Base-by-base conservation (phyloP, 805 yeast genomes). In the Metschnikowia koreensis region DNA sequence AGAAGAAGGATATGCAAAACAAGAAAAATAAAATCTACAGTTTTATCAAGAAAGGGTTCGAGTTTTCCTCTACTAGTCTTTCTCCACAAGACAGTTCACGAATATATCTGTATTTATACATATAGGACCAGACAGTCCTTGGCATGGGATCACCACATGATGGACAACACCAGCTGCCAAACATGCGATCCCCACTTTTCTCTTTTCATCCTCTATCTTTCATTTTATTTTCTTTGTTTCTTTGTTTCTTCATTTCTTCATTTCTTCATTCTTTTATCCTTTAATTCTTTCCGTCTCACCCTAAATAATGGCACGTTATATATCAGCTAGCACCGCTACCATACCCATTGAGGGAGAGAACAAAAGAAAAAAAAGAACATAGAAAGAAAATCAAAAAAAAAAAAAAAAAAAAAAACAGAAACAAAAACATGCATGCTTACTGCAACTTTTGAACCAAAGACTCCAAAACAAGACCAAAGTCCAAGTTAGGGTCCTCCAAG, bases 401-500 rank as follows among this genome's bases (percentile, higher is more conserved):
- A 6, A 12, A 3, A 9, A 6, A 31, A 31, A 31, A 31, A 31
- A 12, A 31, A 31, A 31, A 12, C 10, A 31, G 13, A 31, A 31
- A 31, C 10, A 6, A 31, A 31, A 31, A 31, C 34, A 31, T 31
- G 34, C 34, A 12, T 3, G 10, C 13, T 37, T 69, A 70, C 53
- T 71, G 72, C 61, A 73, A 72, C 60, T 81, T 79, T 61, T 81
- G 85, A 59, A 87, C 79, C 62, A 86, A 83, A 46, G 82, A 76
- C 66, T 85, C 78, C 63, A 87, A 81, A 45, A 82, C 87, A 58
- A 76, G 74, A 49, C 82, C 97, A 63, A 87, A 81, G 70, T 92
- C 98, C 70, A 90, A 81, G 75, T 91, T 87, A 60, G 96, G 94
- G 73, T 91, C 96, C 65, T 89, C 93, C 68, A 91, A 79, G 74